Conservation (phyloP, 192 early-diverging fungal genomes). For the Pilobolus umbonatus region DNA sequence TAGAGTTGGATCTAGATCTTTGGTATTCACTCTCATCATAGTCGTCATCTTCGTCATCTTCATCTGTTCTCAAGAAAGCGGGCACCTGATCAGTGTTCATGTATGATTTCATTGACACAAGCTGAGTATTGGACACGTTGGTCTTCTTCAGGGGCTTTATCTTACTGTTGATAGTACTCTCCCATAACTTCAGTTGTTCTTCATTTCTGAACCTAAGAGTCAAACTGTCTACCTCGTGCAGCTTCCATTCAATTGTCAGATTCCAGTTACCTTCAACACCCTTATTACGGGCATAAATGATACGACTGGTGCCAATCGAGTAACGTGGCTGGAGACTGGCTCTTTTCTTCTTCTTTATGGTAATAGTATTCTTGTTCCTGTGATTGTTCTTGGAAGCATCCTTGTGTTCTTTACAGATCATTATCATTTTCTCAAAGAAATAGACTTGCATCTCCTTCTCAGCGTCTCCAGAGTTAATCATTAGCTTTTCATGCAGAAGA, state of each 20-base stretch:
- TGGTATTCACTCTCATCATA: constrained; percentile 28
- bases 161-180: constrained; percentile 66
- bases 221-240: constrained; percentile 78
- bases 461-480: constrained; percentile 67
- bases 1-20: constrained; percentile 22
- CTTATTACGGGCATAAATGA: constrained; percentile 41
- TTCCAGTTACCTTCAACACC: constrained; percentile 30
- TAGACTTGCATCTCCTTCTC: constrained; percentile 84
- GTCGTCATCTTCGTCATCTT: constrained; percentile 26
- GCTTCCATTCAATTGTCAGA: constrained; percentile 85
- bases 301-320: constrained; percentile 80
- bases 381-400: constrained; percentile 36
- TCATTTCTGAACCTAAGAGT: constrained; percentile 83
- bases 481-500: constrained; percentile 81
- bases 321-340: constrained; percentile 73
- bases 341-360: constrained; percentile 57
- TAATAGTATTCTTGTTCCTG: constrained; percentile 33
- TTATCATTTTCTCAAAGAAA: constrained; percentile 88
- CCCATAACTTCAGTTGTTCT: constrained; percentile 93
- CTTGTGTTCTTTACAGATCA: constrained; percentile 87
- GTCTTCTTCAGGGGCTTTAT: constrained; percentile 21
- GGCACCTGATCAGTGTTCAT: constrained; percentile 13
- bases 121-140: constrained; percentile 38
- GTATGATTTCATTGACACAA: constrained; percentile 26
- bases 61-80: constrained; percentile 16